A percentile compares a stretch with the other conserved stretches of the same genome.
Evolutionary conservation across 805 yeast species (phyloP).

Genomic region (Metschnikowia cerradonensis): DNA sequence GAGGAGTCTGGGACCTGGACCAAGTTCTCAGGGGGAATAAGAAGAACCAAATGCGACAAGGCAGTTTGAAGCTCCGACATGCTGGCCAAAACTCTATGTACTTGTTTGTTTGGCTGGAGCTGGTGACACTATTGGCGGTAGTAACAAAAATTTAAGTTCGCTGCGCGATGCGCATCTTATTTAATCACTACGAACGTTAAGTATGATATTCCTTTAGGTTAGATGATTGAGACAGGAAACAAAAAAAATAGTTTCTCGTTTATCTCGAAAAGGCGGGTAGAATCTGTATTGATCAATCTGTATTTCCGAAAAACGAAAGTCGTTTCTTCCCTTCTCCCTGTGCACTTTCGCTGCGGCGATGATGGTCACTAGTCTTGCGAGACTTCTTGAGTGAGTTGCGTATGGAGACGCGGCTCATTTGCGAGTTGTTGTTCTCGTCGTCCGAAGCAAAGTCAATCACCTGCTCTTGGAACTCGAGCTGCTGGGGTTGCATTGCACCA

Average conservation of each 20-base stretch:
- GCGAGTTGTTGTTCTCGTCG: conserved; percentile 37
- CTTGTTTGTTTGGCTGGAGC: background rate
- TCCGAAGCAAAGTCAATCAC: conserved; percentile 45
- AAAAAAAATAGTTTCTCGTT: background rate
- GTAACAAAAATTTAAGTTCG: background rate
- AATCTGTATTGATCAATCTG: background rate
- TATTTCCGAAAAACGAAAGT: conserved; percentile 23
- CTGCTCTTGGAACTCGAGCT: conserved; percentile 37
- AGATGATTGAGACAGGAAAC: background rate
- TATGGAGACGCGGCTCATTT: conserved; percentile 39
- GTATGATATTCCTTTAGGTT: background rate
- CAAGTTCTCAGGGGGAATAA: conserved; percentile 11
- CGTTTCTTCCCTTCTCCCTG: conserved; percentile 21
- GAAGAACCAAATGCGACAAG: conserved; percentile 16
- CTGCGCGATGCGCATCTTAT: conserved; percentile 4
- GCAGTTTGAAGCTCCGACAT: conserved; percentile 5
- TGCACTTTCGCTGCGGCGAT: conserved; percentile 27
- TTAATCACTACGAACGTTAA: background rate
- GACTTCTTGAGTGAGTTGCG: conserved; percentile 34
- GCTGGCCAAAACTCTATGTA: background rate
- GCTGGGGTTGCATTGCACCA: conserved; percentile 26
- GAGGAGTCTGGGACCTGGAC: background rate
- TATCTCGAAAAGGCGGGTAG: background rate
- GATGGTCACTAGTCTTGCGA: conserved; percentile 27
- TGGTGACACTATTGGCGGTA: background rate